Evolutionary conservation across 805 yeast genomes (phyloP), one percentile per base, ranked within the genome.

Genomic region (Zygoascus flipseniorum): DNA sequence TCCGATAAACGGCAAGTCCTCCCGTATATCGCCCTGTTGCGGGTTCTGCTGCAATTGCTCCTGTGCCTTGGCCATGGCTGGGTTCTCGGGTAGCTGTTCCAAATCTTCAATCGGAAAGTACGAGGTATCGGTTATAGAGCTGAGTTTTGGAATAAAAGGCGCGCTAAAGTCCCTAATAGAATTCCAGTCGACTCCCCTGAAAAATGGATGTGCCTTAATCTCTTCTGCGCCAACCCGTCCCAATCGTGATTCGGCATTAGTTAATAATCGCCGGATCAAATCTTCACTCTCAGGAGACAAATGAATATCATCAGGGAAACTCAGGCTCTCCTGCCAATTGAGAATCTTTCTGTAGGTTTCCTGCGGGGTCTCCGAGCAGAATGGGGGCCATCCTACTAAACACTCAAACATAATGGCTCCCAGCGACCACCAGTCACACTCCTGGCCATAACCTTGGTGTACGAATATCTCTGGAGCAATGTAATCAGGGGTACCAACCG

Each of bases 321-420:
- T 84, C 63, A 89, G 72, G 1, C 95, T 82, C 65, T 89, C 95
- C 64, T 84, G 88, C 90, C 96, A 89, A 68, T 87, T 87, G 65
- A 89, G 76, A 63, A 89, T 89, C 77, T 90, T 89, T 53, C 90
- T 78, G 69, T 89, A 89, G 0, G 97, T 89, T 61, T 89, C 97
- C 56, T 88, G 95, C 10, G 96, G 96, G 10, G 95, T 86, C 64
- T 89, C 97, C 0, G 93, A 83, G 72, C 97, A 89, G 69, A 89
- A 89, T 47, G 97, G 97, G 26, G 97, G 97, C 96, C 96, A 89
- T 32, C 97, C 97, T 56, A 89, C 86, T 57, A 89, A 73, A 72
- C 97, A 89, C 75, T 89, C 97, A 69, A 85, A 89, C 97, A 89
- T 90, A 65, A 89, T 89, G 1, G 96, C 96, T 31, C 97, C 97